Base-by-base conservation (phyloP, 305 asterid genomes). In the Fraxinus paxiana region DNA sequence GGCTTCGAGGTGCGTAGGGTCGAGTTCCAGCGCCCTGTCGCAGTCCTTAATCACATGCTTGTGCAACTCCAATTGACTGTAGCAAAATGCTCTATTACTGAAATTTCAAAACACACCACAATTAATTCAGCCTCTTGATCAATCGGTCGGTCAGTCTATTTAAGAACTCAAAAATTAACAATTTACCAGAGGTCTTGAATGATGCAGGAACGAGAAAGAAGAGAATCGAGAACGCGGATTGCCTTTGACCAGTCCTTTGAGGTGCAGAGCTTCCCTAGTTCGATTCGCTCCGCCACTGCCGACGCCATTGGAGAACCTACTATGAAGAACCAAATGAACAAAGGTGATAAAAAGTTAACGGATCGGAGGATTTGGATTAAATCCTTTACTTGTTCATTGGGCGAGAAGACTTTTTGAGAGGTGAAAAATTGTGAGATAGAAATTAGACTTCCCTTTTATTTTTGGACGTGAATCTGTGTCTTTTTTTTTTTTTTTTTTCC, bases 161-260 rank as follows among this genome's bases (percentile, higher is more conserved):
- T 3, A 15, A n/a, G 38, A 79, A 43, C n/a, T 31, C 20, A 48
- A 17, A 17, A 38, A 73, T 41, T 69, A 63, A 43, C 34, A 71
- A 72, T 71, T 83, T 80, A 96, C 99, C 98, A 94, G 85, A 96
- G 91, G 88, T 96, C 99, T 88, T 96, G 98, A 81, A 93, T 87
- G 86, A 73, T 83, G 83, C 89, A 89, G 70, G 97, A 88, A 73
- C 84, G 83, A 13, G 98, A 84, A 18, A 96, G 87, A 79, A 96
- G 90, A 46, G 94, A 89, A 90, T 96, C 98, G 87, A 94, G 97
- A 83, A 92, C 82, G 51, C 98, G 98, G 73, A 96, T 96, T 18
- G 99, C 99, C 90, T 94, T 96, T 56, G 99, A 96, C 99, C 99
- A 96, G 83, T 96, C 98, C 88, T 90, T 92, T 38, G 97, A 84